These are phyloP conservation scores for Stenogyne calaminthoides DNA, from an alignment of 305 asterid genomes.

Conservation along the genomic window DNA sequence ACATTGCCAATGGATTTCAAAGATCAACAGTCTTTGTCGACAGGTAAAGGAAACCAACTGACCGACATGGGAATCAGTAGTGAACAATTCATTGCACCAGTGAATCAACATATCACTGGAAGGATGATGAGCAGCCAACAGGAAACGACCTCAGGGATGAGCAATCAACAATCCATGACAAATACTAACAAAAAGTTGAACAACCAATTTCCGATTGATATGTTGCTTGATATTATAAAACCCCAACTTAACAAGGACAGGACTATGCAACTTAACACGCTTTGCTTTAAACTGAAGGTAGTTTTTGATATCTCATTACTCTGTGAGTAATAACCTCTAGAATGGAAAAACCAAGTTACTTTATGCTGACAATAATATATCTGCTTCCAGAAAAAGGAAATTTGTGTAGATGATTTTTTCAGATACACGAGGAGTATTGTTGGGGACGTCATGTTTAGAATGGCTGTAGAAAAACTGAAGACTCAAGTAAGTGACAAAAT, in stretches of 20 bases:
- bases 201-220: constrained; percentile 77
- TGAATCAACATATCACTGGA: constrained; percentile 47
- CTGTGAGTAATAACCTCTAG: constrained; percentile 5
- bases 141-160: constrained; percentile 20
- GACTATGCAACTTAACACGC: constrained; percentile 79
- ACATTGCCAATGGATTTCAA: constrained; percentile 30
- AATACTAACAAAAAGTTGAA: constrained; percentile 50
- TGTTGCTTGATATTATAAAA: constrained; percentile 83
- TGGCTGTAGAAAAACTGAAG: constrained; percentile 82
- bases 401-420: constrained; percentile 77
- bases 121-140: constrained; percentile 50
- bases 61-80: constrained; percentile 39
- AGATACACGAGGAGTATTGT: constrained; percentile 83
- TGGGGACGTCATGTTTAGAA: constrained; percentile 91
- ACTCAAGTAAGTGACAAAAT: constrained; percentile 58
- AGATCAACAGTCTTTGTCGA: constrained; percentile 43
- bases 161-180: constrained; percentile 49
- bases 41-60: constrained; percentile 42
- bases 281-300: constrained; percentile 73
- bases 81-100: constrained; percentile 41
- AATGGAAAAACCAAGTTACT: constrained; percentile 9
- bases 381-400: constrained; percentile 78
- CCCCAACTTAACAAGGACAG: constrained; percentile 92
- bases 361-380: constrained; percentile 27
- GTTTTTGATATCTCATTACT: constrained; percentile 31